Percentiles rank a stretch among this genome's conserved stretches.
Evolutionary conservation across 225 moss, liverwort and hornwort genomes (phyloP).

Genomic region (Physcomitrellopsis africana): DNA sequence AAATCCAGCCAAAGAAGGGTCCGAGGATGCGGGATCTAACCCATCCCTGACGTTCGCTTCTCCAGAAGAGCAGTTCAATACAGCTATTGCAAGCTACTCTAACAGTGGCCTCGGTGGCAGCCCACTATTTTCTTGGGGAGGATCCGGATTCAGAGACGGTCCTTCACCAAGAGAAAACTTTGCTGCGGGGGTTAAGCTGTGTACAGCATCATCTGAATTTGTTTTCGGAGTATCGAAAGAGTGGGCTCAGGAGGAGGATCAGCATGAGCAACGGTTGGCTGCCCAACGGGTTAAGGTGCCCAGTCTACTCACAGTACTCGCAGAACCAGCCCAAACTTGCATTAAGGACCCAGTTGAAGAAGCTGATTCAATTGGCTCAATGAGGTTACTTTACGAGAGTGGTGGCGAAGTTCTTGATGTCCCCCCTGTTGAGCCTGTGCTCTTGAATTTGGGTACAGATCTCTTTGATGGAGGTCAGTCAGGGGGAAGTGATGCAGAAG

Average conservation of each 20-base stretch:
- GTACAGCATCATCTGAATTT: conserved; percentile 13
- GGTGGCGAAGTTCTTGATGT: conserved; percentile 15
- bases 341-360: not conserved
- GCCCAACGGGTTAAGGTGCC: conserved; percentile 29
- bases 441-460: conserved; percentile 27
- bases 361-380: conserved; percentile 38
- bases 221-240: conserved; percentile 44
- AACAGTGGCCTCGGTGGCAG: conserved; percentile 25
- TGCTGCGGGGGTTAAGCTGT: not conserved
- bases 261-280: conserved; percentile 26
- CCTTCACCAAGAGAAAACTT: not conserved
- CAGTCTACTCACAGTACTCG: conserved; percentile 48
- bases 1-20: not conserved
- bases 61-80: conserved; percentile 55
- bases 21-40: conserved; percentile 6
- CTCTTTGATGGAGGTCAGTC: conserved; percentile 44
- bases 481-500: conserved; percentile 61
- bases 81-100: conserved; percentile 35
- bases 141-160: conserved; percentile 20
- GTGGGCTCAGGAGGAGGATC: conserved; percentile 31
- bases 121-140: conserved; percentile 46
- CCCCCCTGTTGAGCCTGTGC: conserved; percentile 12
- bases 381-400: conserved; percentile 51
- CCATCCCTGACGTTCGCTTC: conserved; percentile 38
- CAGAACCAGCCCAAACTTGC: conserved; percentile 20